These are phyloP conservation scores for Blastobotrys apis DNA, from an alignment of 1,139 yeast species.

Conservation along the genomic window DNA sequence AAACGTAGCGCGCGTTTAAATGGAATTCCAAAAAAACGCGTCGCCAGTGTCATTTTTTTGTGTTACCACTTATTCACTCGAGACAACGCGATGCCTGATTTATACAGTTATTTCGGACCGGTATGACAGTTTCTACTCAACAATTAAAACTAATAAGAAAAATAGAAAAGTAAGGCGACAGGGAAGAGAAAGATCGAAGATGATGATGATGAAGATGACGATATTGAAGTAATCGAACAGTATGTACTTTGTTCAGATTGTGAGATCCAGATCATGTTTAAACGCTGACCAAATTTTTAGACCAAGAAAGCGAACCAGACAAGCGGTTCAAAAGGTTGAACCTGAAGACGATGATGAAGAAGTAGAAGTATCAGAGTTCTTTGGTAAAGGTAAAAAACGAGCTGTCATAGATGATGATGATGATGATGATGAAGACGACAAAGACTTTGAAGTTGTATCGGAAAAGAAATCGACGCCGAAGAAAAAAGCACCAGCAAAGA, in stretches of 20 bases:
- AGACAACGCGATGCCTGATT: no score
- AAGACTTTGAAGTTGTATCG: slow-evolving; percentile 11
- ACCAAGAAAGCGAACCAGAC: slow-evolving; percentile 3
- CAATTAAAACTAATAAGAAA: no score
- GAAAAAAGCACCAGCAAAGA: slow-evolving; percentile 2
- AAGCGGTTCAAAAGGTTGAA: neutral
- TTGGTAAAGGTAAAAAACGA: neutral
- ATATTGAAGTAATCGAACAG: slow-evolving; percentile 1
- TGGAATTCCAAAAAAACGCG: no score
- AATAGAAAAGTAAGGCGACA: no score
- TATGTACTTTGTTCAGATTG: neutral
- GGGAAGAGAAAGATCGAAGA: slow-evolving; percentile 5
- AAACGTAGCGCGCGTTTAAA: no score
- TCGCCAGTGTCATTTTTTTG: no score
- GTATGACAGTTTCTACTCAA: no score
- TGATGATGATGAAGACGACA: slow-evolving; percentile 34
- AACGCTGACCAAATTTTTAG: neutral
- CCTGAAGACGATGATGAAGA: slow-evolving; percentile 11
- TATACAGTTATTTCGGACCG: no score
- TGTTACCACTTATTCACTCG: no score
- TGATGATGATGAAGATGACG: slow-evolving; percentile 13
- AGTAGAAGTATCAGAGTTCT: slow-evolving; percentile 7
- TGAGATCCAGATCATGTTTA: neutral
- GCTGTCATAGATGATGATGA: slow-evolving; percentile 26
- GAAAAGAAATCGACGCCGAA: slow-evolving; percentile 6